Percentiles rank a stretch among this genome's conserved stretches.
These are phyloP conservation scores for Phycomyces blakesleeanus DNA, from an alignment of 192 early-diverging fungal genomes.

Conservation along the genomic window DNA sequence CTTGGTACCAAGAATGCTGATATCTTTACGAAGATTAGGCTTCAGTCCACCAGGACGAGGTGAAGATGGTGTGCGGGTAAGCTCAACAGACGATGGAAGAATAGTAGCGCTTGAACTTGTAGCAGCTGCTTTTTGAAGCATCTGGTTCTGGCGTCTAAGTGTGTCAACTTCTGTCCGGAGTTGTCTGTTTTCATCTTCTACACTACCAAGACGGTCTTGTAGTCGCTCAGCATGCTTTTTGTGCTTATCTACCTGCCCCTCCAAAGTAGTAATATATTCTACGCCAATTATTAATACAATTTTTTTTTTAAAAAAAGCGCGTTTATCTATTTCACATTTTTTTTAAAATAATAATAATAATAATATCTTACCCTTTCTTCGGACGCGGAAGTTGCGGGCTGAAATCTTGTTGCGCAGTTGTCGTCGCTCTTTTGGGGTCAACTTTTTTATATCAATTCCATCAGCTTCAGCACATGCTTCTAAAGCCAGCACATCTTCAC, in stretches of 20 bases:
- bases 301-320: no score
- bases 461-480: conserved; percentile 24
- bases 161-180: conserved; percentile 28
- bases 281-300: neutral
- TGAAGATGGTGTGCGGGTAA: neutral
- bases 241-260: conserved; percentile 33
- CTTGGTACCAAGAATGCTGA: conserved; percentile 29
- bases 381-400: conserved; percentile 68
- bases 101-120: neutral
- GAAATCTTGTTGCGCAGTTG: conserved; percentile 75
- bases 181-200: conserved; percentile 33
- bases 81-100: neutral
- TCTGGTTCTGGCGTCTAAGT: conserved; percentile 29
- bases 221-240: conserved; percentile 27
- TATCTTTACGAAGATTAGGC: conserved; percentile 34
- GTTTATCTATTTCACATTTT: neutral
- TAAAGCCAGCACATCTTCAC: conserved; percentile 8
- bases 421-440: conserved; percentile 61
- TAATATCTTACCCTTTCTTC: conserved; percentile 52
- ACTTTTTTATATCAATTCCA: conserved; percentile 47
- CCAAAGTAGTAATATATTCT: conserved; percentile 38
- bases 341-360: no score
- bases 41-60: conserved; percentile 10
- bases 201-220: conserved; percentile 19
- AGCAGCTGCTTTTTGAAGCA: conserved; percentile 8